Base-by-base conservation (phyloP, 2,329 filamentous ascomycete genomes). In the Alternaria incomplexa region DNA sequence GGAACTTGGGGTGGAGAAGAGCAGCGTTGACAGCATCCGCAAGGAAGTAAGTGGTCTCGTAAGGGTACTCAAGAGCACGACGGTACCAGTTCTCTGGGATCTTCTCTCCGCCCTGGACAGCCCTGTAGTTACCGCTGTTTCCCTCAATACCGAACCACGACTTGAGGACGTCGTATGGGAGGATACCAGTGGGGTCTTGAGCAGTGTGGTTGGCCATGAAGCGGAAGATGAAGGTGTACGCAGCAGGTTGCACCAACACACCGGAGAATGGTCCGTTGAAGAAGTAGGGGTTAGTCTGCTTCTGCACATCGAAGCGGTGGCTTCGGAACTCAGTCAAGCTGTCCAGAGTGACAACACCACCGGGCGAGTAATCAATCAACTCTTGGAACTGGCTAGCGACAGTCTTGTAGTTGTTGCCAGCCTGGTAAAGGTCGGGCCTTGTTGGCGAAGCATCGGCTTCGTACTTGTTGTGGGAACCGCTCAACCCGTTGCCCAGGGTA, bases 151-250 rank as follows among this genome's bases (percentile, higher is more conserved):
- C 71, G 23, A 72, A 72, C 71, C 71, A 73, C 0, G 68, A 71
- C 59, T 73, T 67, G 15, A 73, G 53, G 12, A 63, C 61, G 15
- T 71, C 69, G 50, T 67, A 63, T 15, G 46, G 63, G 15, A 73
- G 45, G 4, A 58, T 32, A 22, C 69, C 71, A 3, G 47, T 48
- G 6, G 71, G 71, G 32, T 66, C 23, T 20, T 71, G 68, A 2
- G 64, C 65, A 22, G 64, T 69, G 32, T 73, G 71, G 23, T 73
- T 72, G 1, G 71, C 71, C 71, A 73, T 73, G 64, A 73, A 72
- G 17, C 71, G 69, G 54, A 63, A 73, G 54, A 73, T 73, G 56
- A 73, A 73, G 6, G 69, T 69, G 46, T 73, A 73, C 47, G 69
- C 71, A 22, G 71, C 71, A 28, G 71, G 69, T 63, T 73, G 71